Base-by-base conservation (phyloP, 139 green algal species). In the Chlorella sp. region DNA sequence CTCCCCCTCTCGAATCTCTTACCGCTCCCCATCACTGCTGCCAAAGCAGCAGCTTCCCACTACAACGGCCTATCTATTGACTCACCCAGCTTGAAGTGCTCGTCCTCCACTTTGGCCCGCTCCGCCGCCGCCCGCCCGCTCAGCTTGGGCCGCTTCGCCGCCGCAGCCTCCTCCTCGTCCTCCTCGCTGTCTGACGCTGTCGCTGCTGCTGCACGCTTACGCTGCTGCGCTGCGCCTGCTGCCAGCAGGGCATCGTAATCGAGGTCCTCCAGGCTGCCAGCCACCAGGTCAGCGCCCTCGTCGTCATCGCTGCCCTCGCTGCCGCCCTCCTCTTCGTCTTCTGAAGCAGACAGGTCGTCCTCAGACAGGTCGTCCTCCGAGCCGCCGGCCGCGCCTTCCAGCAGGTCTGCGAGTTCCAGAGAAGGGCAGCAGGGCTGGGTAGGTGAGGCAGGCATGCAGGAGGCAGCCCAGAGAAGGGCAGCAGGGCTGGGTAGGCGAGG, bases 11-110 rank as follows among this genome's bases (percentile, higher is more conserved):
- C n/a, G n/a, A n/a, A n/a, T n/a, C n/a, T n/a, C 18, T 20, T 34
- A 57, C 23, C 7, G 0, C 2, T 5, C 17, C 28, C 47, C 16
- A 20, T 2, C 4, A 57, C 26, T 1, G 20, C 60, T 67, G 26
- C 17, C 60, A 30, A 18, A 67, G 9, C 44, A 51, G 44, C 44
- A 51, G 7, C 6, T 51, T 9, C 44, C 44, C 6, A 51, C 44
- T 51, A 9, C 6, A 51, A 51, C 6, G 7, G 44, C 44, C 44
- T 9, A 51, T 6, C 44, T 16, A 51, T 6, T 6, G 7, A 6
- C 82, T 98, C 92, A 41, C 85, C 86, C 34, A 99, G 85, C 17
- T 87, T 87, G 78, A 99, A 90, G 90, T 97, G 96, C 17, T 91
- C 88, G 67, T 98, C 92, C 76, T 96, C 94, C 15, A 85, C 78